phyloP scores from a whole-genome alignment of 768 basidiomycete genomes.

The Pleurotus giganteus region DNA sequence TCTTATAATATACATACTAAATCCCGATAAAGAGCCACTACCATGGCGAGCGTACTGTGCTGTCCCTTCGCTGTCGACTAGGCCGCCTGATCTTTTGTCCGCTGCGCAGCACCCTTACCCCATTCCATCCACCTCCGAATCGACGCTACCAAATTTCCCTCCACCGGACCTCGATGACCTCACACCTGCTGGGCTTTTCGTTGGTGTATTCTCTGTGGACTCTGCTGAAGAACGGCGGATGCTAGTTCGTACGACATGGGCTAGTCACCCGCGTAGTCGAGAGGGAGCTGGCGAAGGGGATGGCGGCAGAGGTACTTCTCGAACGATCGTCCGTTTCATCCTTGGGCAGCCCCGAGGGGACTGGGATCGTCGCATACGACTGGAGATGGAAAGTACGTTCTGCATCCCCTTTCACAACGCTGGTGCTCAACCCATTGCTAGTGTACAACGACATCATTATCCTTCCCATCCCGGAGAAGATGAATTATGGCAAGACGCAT shows the following conservation, averaged over 20 bases:
- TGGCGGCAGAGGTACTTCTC: conserved; percentile 70
- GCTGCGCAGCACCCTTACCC: conserved; percentile 38
- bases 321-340: conserved; percentile 86
- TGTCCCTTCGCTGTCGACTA: conserved; percentile 50
- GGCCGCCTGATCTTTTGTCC: conserved; percentile 37
- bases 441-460: conserved; percentile 86
- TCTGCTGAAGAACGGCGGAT: conserved; percentile 81
- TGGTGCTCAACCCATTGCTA: conserved; percentile 24
- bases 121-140: conserved; percentile 31
- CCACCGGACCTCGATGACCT: conserved; percentile 69
- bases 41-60: conserved; percentile 96
- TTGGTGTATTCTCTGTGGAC: conserved; percentile 91
- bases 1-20: conserved; percentile 86
- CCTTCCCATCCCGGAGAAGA: conserved; percentile 85
- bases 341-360: conserved; percentile 80
- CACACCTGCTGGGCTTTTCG: conserved; percentile 80
- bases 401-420: conserved; percentile 9
- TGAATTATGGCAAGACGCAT: conserved; percentile 94
- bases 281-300: conserved; percentile 71
- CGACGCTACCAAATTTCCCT: conserved; percentile 54
- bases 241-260: conserved; percentile 87
- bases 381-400: conserved; percentile 88
- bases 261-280: conserved; percentile 76
- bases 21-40: conserved; percentile 92
- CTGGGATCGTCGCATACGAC: conserved; percentile 73